Evolutionary conservation across 2,329 filamentous ascomycete species (phyloP).

Genomic region (Cordyceps militaris): DNA sequence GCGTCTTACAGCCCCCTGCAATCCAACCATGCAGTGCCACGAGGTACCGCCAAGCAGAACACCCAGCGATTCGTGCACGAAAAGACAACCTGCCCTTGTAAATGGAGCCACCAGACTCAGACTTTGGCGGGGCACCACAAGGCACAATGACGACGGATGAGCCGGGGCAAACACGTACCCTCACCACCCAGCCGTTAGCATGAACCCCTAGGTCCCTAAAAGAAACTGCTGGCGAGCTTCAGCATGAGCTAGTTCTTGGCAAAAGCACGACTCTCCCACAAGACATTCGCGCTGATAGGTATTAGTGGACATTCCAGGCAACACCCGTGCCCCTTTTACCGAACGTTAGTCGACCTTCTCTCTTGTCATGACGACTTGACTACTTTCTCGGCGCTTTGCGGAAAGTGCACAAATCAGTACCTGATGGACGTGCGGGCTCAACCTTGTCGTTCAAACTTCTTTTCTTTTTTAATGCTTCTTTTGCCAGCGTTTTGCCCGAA

Average conservation of each 20-base stretch:
- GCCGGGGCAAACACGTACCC: constrained; percentile 3
- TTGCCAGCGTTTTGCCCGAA: background rate
- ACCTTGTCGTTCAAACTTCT: too few species aligned
- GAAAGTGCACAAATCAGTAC: too few species aligned
- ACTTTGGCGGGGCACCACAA: background rate
- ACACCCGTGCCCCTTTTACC: too few species aligned
- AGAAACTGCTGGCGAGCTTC: background rate
- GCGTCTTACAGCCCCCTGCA: background rate
- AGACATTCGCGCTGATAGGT: too few species aligned
- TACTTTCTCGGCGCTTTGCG: too few species aligned
- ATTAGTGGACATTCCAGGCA: too few species aligned
- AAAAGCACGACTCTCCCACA: background rate
- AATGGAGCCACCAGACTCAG: background rate
- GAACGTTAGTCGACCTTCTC: too few species aligned
- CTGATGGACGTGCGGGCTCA: too few species aligned
- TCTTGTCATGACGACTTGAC: too few species aligned
- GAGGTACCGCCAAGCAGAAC: background rate
- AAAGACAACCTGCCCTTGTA: background rate
- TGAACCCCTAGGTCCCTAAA: constrained; percentile 2
- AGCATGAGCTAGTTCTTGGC: background rate
- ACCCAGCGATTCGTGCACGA: background rate
- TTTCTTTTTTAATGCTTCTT: background rate
- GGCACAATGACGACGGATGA: constrained; percentile 14
- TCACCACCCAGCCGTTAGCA: background rate
- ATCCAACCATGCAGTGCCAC: background rate